Percentiles rank a stretch among this genome's conserved stretches.
Evolutionary conservation across 495 filamentous ascomycete species (phyloP).

Genomic region (Hyaloscypha bicolor): DNA sequence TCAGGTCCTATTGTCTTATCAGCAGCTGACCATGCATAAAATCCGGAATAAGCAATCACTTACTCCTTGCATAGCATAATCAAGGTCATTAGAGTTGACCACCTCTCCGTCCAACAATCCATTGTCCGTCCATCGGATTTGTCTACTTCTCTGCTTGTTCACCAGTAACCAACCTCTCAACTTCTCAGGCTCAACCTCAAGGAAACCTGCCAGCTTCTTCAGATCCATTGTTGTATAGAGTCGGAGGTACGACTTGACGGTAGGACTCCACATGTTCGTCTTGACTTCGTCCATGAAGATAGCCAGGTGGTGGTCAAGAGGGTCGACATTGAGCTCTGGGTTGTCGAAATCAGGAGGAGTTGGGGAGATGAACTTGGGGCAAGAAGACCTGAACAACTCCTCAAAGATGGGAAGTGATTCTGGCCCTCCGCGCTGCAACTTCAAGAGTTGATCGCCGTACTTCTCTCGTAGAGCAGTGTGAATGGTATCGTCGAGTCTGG

Average conservation of each 20-base stretch:
- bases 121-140: constrained; percentile 91
- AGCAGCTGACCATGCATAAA: neutral
- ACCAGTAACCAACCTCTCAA: constrained; percentile 88
- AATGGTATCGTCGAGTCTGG: constrained; percentile 96
- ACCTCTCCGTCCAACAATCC: constrained; percentile 89
- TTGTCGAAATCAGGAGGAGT: constrained; percentile 97
- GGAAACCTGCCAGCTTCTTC: constrained; percentile 95
- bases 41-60: constrained; percentile 37
- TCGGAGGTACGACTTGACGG: constrained; percentile 95
- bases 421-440: constrained; percentile 92
- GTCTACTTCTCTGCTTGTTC: constrained; percentile 97
- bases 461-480: constrained; percentile 97
- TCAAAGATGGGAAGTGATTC: constrained; percentile 95
- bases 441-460: constrained; percentile 95
- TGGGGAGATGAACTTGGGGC: constrained; percentile 99
- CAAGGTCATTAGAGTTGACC: constrained; percentile 87
- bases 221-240: constrained; percentile 99
- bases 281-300: constrained; percentile 99
- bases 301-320: constrained; percentile 92
- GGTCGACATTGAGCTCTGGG: constrained; percentile 91
- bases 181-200: constrained; percentile 92
- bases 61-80: constrained; percentile 94
- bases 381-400: constrained; percentile 91
- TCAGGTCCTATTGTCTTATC: constrained; percentile 65
- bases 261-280: constrained; percentile 93